Base-by-base conservation (phyloP, 148 eudicot species). In the Euryodendron excelsum region DNA sequence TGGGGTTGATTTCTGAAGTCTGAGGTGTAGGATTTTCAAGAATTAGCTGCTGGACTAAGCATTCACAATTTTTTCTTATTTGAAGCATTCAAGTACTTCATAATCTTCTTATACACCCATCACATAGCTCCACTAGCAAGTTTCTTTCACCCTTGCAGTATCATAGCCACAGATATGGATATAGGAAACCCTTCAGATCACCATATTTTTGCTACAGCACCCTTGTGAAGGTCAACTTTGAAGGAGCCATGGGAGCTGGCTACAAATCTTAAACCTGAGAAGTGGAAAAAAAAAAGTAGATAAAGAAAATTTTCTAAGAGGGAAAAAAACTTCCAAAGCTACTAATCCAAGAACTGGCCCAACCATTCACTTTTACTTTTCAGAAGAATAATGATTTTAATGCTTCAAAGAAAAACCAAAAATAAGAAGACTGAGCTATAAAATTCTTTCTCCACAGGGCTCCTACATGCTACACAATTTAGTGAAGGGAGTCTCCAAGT, bases 371-470 rank as follows among this genome's bases (percentile, higher is more conserved):
- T 14, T 23, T 44, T 11, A 69, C 50, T 8, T 67, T 37, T 37
- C 15, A 4, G 21, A 63, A 10, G 15, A 14, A 6, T 20, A 64
- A 34, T 31, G 34, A 15, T 34, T 31, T 13, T 28, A 31, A 31
- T 65, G 45, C 69, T 20, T 17, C 66, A 5, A 62, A 62, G 69
- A 65, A 21, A 65, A 33, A 65, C 27, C 44, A 65, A 65, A 65
- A 33, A 31, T 23, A 65, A 65, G 12, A 34, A 61, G 66, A 62
- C 60, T 28, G 21, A 36, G 70, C 45, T 23, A n/a, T 6, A 34
- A 33, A 66, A 7, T 18, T 36, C 48, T 66, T 36, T 66, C 70
- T 12, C 70, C 15, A 36, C 27, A 34, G 21, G 10, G 28, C n/a
- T 67, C 27, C 71, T 17, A 69, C 17, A 25, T 11, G 9, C 41